A percentile compares a stretch with the other conserved stretches of the same genome.
These are phyloP conservation scores for Glomus cerebriforme DNA, from an alignment of 192 early-diverging fungal species.

Conservation along the genomic window DNA sequence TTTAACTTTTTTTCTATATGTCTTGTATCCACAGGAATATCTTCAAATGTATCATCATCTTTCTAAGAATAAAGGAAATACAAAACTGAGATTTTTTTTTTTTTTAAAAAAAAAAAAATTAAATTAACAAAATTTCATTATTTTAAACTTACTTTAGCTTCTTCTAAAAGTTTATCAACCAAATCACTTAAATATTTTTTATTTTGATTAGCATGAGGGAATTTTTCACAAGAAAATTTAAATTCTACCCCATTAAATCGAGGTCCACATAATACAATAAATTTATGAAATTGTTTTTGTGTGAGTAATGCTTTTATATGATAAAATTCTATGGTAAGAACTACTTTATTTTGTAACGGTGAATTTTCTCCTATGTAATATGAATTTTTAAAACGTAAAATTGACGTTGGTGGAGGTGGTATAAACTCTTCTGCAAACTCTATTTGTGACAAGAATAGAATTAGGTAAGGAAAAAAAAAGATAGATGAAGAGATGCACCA, in stretches of 20 bases:
- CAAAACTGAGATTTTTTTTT: neutral
- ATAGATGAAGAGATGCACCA: neutral
- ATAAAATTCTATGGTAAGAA: slow-evolving; percentile 51
- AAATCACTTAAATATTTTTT: slow-evolving; percentile 58
- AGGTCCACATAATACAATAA: slow-evolving; percentile 61
- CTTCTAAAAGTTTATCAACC: slow-evolving; percentile 52
- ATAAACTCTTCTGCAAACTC: slow-evolving; percentile 56
- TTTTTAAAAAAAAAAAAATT: neutral
- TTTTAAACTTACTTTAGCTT: slow-evolving; percentile 52
- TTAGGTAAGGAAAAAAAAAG: neutral
- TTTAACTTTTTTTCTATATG: slow-evolving; percentile 15
- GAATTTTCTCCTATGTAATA: slow-evolving; percentile 55
- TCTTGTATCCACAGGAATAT: slow-evolving; percentile 28
- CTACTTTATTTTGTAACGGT: slow-evolving; percentile 55
- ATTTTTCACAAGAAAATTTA: slow-evolving; percentile 59
- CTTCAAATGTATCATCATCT: slow-evolving; percentile 18
- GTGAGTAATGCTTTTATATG: slow-evolving; percentile 45
- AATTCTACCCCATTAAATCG: slow-evolving; percentile 59
- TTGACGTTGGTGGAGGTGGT: slow-evolving; percentile 47
- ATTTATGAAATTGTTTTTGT: slow-evolving; percentile 56
- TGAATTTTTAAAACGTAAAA: slow-evolving; percentile 52
- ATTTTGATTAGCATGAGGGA: slow-evolving; percentile 56
- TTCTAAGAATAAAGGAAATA: slow-evolving; percentile 5
- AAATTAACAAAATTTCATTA: too few relatives aligned
- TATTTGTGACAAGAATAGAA: slow-evolving; percentile 29